phyloP scores from a whole-genome alignment of 352 stramenopile genomes.

The Phytophthora ohioensis region DNA sequence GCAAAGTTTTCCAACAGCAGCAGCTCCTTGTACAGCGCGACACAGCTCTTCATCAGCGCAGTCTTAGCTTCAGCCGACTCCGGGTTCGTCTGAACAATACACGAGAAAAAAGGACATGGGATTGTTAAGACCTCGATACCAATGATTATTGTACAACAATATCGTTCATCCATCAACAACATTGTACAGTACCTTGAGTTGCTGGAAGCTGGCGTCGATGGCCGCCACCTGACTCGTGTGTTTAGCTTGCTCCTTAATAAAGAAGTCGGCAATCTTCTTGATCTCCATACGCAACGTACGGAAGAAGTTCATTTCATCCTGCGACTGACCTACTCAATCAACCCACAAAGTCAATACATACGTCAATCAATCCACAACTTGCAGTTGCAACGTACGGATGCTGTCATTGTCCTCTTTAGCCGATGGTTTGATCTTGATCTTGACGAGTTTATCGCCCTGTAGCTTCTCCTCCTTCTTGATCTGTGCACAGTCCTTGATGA shows the following conservation, averaged over 20 bases:
- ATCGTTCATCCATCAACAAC: conserved; percentile 1
- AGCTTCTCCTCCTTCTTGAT: conserved; percentile 90
- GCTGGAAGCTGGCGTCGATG: conserved; percentile 74
- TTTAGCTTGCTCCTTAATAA: conserved; percentile 81
- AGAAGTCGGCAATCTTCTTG: conserved; percentile 89
- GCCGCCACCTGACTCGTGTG: conserved; percentile 71
- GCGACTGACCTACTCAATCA: conserved; percentile 69
- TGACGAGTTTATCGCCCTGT: conserved; percentile 73
- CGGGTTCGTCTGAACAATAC: conserved; percentile 46
- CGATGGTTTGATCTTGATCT: conserved; percentile 82
- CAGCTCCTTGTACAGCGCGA: conserved; percentile 88
- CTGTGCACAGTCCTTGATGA: conserved; percentile 92
- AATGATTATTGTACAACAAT: conserved; percentile 11
- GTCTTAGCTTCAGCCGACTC: conserved; percentile 73
- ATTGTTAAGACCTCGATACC: conserved; percentile 8
- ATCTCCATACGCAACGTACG: conserved; percentile 85
- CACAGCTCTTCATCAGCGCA: conserved; percentile 82
- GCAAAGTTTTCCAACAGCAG: conserved; percentile 90
- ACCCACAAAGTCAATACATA: conserved; percentile 4
- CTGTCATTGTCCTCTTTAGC: conserved; percentile 89
- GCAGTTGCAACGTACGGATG: conserved; percentile 67
- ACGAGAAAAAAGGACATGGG: conserved; percentile 14
- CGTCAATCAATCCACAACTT: background rate
- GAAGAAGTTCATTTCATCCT: conserved; percentile 91
- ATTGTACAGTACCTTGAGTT: conserved; percentile 62